Conservation (phyloP, 176 grass and related monocot species). For the Musa schizocarpa region DNA sequence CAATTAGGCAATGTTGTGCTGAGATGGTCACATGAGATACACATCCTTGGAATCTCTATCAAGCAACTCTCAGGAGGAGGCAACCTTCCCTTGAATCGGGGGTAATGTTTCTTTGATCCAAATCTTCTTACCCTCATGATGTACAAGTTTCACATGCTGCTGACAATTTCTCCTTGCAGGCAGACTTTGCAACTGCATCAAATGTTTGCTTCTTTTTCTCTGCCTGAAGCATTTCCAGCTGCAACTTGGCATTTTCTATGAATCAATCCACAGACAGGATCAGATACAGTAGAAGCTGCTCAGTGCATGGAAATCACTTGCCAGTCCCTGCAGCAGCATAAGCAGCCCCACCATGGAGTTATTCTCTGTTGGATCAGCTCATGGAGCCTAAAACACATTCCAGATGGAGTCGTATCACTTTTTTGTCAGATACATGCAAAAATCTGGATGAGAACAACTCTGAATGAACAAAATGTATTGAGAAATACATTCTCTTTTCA, state of each 20-base stretch:
- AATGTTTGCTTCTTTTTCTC: constrained; percentile 4
- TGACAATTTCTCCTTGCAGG: not conserved
- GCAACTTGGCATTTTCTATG: not conserved
- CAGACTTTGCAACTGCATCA: not conserved
- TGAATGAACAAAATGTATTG: too few relatives aligned
- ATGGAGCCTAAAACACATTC: not conserved
- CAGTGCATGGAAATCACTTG: not conserved
- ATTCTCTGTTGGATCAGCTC: not conserved
- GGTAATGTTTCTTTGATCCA: too few relatives aligned
- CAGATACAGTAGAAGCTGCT: not conserved
- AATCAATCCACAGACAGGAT: not conserved
- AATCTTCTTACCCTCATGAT: not conserved
- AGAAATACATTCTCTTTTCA: too few relatives aligned
- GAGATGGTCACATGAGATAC: too few relatives aligned
- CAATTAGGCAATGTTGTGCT: too few relatives aligned
- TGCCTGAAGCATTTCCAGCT: not conserved
- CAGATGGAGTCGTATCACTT: not conserved
- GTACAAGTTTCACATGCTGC: not conserved
- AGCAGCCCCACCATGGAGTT: not conserved
- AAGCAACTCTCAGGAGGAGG: too few relatives aligned
- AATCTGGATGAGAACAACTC: too few relatives aligned
- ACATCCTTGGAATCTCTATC: too few relatives aligned
- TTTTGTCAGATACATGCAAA: too few relatives aligned
- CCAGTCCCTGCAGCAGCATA: not conserved
- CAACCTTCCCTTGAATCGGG: too few relatives aligned